These are phyloP conservation scores for Fonsecaea nubica DNA, from an alignment of 2,329 filamentous ascomycete genomes.

Conservation along the genomic window DNA sequence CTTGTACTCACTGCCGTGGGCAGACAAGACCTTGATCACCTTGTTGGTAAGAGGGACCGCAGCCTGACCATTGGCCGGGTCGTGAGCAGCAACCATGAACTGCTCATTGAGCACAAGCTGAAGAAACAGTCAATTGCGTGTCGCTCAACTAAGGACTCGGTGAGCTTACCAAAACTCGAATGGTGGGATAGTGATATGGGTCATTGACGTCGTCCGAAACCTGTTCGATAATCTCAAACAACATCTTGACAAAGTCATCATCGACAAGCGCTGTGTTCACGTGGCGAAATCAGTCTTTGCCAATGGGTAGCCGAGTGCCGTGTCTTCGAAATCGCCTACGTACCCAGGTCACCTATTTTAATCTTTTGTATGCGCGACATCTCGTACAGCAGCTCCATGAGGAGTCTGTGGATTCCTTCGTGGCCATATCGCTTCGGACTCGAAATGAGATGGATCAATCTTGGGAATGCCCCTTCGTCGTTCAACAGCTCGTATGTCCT, in stretches of 20 bases:
- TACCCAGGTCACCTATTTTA: slow-evolving; percentile 76
- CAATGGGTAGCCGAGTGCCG: neutral
- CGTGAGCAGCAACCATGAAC: slow-evolving; percentile 82
- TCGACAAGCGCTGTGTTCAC: slow-evolving; percentile 59
- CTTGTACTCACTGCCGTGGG: slow-evolving; percentile 80
- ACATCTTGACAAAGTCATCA: slow-evolving; percentile 80
- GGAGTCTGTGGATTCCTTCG: slow-evolving; percentile 74
- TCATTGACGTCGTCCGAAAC: slow-evolving; percentile 86
- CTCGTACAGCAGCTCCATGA: slow-evolving; percentile 92
- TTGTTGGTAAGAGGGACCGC: slow-evolving; percentile 77
- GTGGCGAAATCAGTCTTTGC: slow-evolving; percentile 1
- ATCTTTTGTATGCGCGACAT: slow-evolving; percentile 92
- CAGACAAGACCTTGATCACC: slow-evolving; percentile 87
- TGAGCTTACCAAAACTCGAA: slow-evolving; percentile 79
- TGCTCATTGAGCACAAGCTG: slow-evolving; percentile 96
- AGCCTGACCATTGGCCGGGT: slow-evolving; percentile 48
- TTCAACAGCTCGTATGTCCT: slow-evolving; percentile 85
- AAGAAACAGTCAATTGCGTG: slow-evolving; percentile 34
- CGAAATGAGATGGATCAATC: slow-evolving; percentile 81
- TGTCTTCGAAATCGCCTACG: neutral
- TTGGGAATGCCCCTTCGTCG: slow-evolving; percentile 79
- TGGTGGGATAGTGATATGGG: slow-evolving; percentile 94
- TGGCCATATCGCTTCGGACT: slow-evolving; percentile 67
- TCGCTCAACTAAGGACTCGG: neutral
- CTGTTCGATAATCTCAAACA: slow-evolving; percentile 87